Evolutionary conservation across 768 basidiomycete species (phyloP).

Genomic region (Rhodocollybia butyracea): DNA sequence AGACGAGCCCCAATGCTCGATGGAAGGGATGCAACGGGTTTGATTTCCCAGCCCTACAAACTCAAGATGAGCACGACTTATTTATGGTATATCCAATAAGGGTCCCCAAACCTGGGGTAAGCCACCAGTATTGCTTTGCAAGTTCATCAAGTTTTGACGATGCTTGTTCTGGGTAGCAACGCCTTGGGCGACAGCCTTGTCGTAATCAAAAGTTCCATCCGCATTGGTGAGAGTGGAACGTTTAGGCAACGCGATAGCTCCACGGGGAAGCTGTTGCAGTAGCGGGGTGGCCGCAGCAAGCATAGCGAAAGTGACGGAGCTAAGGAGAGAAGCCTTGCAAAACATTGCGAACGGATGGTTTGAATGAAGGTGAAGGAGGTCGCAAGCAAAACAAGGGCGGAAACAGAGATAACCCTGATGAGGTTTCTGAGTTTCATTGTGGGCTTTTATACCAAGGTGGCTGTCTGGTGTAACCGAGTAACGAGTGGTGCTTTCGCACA

Average conservation of each 20-base stretch:
- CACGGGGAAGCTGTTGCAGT: background rate
- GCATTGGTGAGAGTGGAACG: background rate
- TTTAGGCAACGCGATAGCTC: background rate
- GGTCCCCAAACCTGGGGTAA: background rate
- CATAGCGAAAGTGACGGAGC: background rate
- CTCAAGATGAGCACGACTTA: background rate
- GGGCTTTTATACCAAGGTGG: too few species aligned
- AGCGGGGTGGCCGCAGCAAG: background rate
- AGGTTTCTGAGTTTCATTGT: too few species aligned
- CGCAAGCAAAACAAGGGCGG: too few species aligned
- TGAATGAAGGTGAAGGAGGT: too few species aligned
- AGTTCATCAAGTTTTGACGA: constrained; percentile 34
- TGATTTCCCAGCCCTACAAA: constrained; percentile 24
- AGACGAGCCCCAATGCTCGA: constrained; percentile 11
- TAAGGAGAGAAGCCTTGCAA: background rate
- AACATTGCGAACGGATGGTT: too few species aligned
- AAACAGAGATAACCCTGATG: too few species aligned
- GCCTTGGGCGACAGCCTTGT: constrained; percentile 15
- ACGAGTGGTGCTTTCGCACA: too few species aligned
- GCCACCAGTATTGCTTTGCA: constrained; percentile 27
- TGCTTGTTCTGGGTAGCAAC: constrained; percentile 25
- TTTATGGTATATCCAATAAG: background rate
- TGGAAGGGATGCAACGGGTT: constrained; percentile 19
- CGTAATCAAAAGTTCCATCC: constrained; percentile 8
- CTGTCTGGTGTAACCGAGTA: too few species aligned